Evolutionary conservation across 2,329 filamentous ascomycete genomes (phyloP).

Genomic region (Diaporthe eres): DNA sequence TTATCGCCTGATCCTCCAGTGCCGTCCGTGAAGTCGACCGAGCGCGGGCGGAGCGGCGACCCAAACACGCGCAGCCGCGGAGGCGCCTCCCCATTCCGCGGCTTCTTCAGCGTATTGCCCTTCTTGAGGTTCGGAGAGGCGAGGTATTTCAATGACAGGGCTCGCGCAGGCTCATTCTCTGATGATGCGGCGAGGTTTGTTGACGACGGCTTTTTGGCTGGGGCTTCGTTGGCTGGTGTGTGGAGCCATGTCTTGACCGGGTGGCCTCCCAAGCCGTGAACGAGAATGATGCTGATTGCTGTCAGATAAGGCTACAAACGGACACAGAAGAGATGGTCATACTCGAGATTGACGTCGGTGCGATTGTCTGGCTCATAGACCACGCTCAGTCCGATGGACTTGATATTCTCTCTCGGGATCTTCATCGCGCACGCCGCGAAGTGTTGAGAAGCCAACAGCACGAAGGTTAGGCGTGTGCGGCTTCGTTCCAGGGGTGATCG

Average conservation of each 20-base stretch:
- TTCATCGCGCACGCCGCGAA: conserved; percentile 20
- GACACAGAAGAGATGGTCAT: conserved; percentile 35
- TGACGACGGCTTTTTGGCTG: background rate
- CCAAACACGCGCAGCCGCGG: background rate
- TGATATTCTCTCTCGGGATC: conserved; percentile 47
- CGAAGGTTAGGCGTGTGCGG: background rate
- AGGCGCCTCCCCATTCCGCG: background rate
- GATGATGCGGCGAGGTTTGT: conserved; percentile 19
- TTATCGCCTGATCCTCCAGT: background rate
- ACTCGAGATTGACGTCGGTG: conserved; percentile 49
- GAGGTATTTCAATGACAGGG: conserved; percentile 40
- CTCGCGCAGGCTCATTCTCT: conserved; percentile 18
- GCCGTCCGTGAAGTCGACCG: background rate
- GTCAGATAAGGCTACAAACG: background rate
- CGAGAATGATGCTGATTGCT: conserved; percentile 49
- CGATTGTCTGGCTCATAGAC: conserved; percentile 51
- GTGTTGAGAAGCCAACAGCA: background rate
- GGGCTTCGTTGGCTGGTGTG: conserved; percentile 13
- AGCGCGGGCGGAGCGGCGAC: conserved; percentile 1
- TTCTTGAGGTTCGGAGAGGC: conserved; percentile 38
- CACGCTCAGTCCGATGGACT: conserved; percentile 50
- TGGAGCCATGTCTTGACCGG: conserved; percentile 50
- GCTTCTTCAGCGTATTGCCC: conserved; percentile 39
- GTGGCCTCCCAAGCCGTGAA: conserved; percentile 51
- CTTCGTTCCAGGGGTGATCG: conserved; percentile 2